These are phyloP conservation scores for Geranium incanum DNA, from an alignment of 441 rosid genomes.

Conservation along the genomic window DNA sequence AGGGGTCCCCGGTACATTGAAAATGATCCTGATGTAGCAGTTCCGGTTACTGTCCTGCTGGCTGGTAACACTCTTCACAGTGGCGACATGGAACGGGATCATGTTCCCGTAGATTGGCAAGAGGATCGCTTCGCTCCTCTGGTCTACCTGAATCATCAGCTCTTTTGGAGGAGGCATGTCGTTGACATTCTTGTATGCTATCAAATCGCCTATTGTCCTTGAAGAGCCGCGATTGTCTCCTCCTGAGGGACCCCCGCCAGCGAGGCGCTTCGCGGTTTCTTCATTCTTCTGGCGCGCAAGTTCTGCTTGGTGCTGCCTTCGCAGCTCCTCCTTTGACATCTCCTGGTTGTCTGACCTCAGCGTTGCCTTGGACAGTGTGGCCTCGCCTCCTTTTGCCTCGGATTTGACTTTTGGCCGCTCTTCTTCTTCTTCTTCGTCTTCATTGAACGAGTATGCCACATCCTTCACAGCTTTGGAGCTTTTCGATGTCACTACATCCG, in stretches of 20 bases:
- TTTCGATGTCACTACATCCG: slow-evolving; percentile 49
- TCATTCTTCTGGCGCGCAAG: slow-evolving; percentile 85
- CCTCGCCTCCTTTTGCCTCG: slow-evolving; percentile 35
- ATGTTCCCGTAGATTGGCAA: slow-evolving; percentile 48
- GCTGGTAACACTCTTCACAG: slow-evolving; percentile 61
- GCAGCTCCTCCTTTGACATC: slow-evolving; percentile 71
- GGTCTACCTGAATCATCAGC: slow-evolving; percentile 70
- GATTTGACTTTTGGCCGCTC: slow-evolving; percentile 34
- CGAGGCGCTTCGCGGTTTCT: slow-evolving; percentile 84
- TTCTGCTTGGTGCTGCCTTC: slow-evolving; percentile 93
- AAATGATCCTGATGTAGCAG: slow-evolving; percentile 57
- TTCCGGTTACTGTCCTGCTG: slow-evolving; percentile 70
- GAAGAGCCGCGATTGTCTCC: slow-evolving; percentile 52
- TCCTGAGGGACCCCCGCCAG: slow-evolving; percentile 49
- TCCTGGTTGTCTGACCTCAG: slow-evolving; percentile 78
- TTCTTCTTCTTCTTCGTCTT: slow-evolving; percentile 58
- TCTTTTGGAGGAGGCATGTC: slow-evolving; percentile 63
- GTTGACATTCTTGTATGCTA: slow-evolving; percentile 73
- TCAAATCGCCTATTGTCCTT: slow-evolving; percentile 52
- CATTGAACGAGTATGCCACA: slow-evolving; percentile 77
- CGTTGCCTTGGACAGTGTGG: slow-evolving; percentile 53
- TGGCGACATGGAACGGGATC: slow-evolving; percentile 64
- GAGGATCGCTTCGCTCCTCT: slow-evolving; percentile 57
- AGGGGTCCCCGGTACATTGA: slow-evolving; percentile 57
- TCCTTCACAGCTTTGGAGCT: slow-evolving; percentile 73